Evolutionary conservation across 108 stramenopile species (phyloP), one percentile per base, ranked within the genome.

Genomic region (Nitzschia sp.): DNA sequence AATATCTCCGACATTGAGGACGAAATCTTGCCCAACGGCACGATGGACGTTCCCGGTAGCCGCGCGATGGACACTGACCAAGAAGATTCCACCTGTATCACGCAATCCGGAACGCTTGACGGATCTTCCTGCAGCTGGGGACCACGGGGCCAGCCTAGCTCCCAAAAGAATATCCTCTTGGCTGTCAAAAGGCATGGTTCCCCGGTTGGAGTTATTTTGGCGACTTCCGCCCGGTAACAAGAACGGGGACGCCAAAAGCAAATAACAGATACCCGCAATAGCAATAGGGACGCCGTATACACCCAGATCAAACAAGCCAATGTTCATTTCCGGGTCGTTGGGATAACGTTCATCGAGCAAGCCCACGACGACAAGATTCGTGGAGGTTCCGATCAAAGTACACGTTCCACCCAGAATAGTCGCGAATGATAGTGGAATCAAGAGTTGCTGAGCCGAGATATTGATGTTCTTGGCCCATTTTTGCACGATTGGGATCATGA

Each of bases 401-500:
- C 91, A 92, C 2, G 90, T 93, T 53, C 95, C 92, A 22, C 95
- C 95, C 32, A 93, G 69, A 72, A 96, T 96, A 68, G 76, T 86
- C 22, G 86, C 89, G 74, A 86, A 96, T 5, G 84, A 85, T 13
- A 93, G 78, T 0, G 92, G 95, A 57, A 93, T 80, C 59, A 96
- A 56, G 16, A 92, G 80, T 69, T 96, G 95, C 19, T 86, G 78
- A 9, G 75, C 54, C 17, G 72, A 64, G 26, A 84, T 68, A 15
- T 83, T 54, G n/a, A 85, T 79, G 55, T 75, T 85, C 48, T 83
- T 82, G 2, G 72, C 77, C 95, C 95, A 96, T 30, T 79, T 73
- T 38, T 84, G 88, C 29, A 89, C 83, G 45, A 96, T 89, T 2
- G 95, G 95, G 21, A 96, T 91, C 92, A 93, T 93, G 23, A 96